Evolutionary conservation across 1,139 yeast species (phyloP).

Genomic region (Meyerozyma elateridarum): DNA sequence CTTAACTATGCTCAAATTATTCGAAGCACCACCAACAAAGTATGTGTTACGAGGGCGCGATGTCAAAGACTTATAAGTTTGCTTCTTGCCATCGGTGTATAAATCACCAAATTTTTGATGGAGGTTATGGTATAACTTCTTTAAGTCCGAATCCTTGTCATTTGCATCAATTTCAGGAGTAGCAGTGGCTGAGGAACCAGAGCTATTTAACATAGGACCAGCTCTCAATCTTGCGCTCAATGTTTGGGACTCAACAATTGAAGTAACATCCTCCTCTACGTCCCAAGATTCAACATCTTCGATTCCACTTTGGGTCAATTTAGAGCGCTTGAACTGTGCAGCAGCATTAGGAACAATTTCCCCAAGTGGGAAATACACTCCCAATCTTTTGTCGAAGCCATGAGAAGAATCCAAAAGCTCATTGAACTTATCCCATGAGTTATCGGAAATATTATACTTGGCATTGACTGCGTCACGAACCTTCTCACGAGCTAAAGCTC

Average conservation of each 20-base stretch:
- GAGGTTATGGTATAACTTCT: slow-evolving; percentile 21
- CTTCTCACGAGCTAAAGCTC: slow-evolving; percentile 79
- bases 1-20: slow-evolving; percentile 59
- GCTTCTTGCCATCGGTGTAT: slow-evolving; percentile 47
- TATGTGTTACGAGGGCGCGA: slow-evolving; percentile 66
- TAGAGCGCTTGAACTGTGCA: slow-evolving; percentile 51
- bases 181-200: slow-evolving; percentile 12
- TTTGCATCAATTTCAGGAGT: slow-evolving; percentile 10
- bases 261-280: slow-evolving; percentile 61
- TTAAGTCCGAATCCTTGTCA: slow-evolving; percentile 7
- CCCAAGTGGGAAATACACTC: slow-evolving; percentile 81
- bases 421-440: slow-evolving; percentile 66
- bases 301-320: slow-evolving; percentile 26
- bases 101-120: slow-evolving; percentile 36
- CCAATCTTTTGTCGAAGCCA: slow-evolving; percentile 47
- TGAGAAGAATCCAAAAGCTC: slow-evolving; percentile 40
- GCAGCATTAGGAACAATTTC: slow-evolving; percentile 84
- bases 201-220: slow-evolving; percentile 54
- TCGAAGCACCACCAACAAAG: slow-evolving; percentile 87
- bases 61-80: slow-evolving; percentile 36
- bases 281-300: slow-evolving; percentile 30
- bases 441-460: slow-evolving; percentile 28
- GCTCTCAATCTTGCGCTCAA: slow-evolving; percentile 76
- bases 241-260: slow-evolving; percentile 85
- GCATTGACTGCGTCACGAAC: slow-evolving; percentile 62